Conservation (phyloP, 176 grass and related monocot genomes). For the Puya raimondii region DNA sequence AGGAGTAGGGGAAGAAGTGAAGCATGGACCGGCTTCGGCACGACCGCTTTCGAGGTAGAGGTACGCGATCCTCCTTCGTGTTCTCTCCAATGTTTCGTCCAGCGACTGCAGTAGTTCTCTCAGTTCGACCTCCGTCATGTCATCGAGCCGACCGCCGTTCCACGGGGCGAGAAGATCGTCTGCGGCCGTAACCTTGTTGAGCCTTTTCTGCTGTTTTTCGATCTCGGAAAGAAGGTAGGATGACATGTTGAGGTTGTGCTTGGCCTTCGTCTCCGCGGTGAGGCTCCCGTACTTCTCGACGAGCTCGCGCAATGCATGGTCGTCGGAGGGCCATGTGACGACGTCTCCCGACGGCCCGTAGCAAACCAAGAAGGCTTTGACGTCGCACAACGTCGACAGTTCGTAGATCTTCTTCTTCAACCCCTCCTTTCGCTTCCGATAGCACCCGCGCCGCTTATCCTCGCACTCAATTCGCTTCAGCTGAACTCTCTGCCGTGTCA, state of each 20-base stretch:
- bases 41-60: too few species aligned
- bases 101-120: not conserved
- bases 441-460: not conserved
- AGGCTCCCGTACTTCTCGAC: not conserved
- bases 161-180: not conserved
- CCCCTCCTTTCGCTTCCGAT: constrained; percentile 4
- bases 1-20: too few species aligned
- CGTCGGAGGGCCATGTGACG: not conserved
- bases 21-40: too few species aligned
- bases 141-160: not conserved
- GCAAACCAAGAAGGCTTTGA: not conserved
- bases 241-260: not conserved
- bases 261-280: not conserved
- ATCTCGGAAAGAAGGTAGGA: not conserved
- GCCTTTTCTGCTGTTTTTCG: not conserved
- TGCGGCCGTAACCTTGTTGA: not conserved
- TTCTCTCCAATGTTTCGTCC: not conserved
- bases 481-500: not conserved
- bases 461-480: constrained; percentile 4
- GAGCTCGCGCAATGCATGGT: not conserved
- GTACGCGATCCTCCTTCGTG: not conserved
- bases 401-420: constrained; percentile 12
- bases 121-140: not conserved
- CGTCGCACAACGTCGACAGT: constrained; percentile 11
- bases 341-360: not conserved